phyloP scores from a whole-genome alignment of 345 rosid species.

The Fremontodendron californicum region DNA sequence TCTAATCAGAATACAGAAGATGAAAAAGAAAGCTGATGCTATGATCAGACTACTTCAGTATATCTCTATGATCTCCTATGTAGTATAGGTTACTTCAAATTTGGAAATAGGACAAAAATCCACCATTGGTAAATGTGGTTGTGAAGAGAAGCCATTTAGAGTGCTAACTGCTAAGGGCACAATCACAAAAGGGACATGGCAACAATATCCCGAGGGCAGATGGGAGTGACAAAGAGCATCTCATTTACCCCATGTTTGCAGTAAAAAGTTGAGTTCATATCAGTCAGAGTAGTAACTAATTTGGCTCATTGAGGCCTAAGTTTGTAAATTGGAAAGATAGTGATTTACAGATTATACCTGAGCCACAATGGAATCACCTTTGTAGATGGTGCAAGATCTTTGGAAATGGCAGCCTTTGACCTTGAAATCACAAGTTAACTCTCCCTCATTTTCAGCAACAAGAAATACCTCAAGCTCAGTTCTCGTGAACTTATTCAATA shows the following conservation, averaged over 20 bases:
- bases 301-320: background rate
- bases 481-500: conserved; percentile 39
- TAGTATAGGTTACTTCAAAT: background rate
- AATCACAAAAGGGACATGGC: background rate
- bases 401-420: conserved; percentile 70
- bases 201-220: background rate
- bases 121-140: background rate
- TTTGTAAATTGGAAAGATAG: background rate
- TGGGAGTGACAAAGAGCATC: background rate
- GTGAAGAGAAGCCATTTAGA: background rate
- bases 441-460: conserved; percentile 30
- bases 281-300: background rate
- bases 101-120: background rate
- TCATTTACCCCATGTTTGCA: background rate
- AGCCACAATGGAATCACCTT: conserved; percentile 58
- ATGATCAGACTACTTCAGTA: background rate
- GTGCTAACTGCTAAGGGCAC: background rate
- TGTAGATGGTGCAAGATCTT: conserved; percentile 74
- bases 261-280: background rate
- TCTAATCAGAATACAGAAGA: background rate
- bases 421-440: conserved; percentile 33
- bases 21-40: background rate
- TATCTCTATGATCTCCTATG: background rate
- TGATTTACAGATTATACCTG: conserved; percentile 43
- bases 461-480: conserved; percentile 60